Conservation (phyloP, 805 yeast species). For the Komagataella pastoris region DNA sequence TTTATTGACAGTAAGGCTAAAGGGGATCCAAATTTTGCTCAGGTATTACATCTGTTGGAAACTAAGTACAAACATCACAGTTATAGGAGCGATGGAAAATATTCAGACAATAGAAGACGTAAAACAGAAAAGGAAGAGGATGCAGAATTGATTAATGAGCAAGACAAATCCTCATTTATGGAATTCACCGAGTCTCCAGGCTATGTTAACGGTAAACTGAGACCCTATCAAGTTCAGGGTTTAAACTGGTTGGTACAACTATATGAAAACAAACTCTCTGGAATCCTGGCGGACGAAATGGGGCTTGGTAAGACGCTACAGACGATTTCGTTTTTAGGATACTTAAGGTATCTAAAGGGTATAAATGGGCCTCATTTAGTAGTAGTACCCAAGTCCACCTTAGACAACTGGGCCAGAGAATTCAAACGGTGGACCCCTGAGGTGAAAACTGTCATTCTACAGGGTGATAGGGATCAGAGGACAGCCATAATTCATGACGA, state of each 20-base stretch:
- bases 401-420: conserved; percentile 74
- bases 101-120: conserved; percentile 36
- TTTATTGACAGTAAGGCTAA: conserved; percentile 75
- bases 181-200: conserved; percentile 81
- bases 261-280: conserved; percentile 55
- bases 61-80: conserved; percentile 12
- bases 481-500: conserved; percentile 39
- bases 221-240: conserved; percentile 74
- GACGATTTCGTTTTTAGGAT: conserved; percentile 66
- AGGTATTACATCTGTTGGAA: conserved; percentile 44
- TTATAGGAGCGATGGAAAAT: conserved; percentile 7
- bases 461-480: conserved; percentile 83
- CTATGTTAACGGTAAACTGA: conserved; percentile 59
- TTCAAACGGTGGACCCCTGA: conserved; percentile 74
- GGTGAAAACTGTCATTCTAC: conserved; percentile 57
- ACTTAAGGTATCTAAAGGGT: conserved; percentile 47
- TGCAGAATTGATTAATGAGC: conserved; percentile 67
- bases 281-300: conserved; percentile 80
- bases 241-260: conserved; percentile 65
- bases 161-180: conserved; percentile 29
- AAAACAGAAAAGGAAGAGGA: conserved; percentile 95
- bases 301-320: conserved; percentile 76
- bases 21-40: conserved; percentile 61
- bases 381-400: conserved; percentile 86
- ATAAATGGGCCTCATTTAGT: conserved; percentile 86